These are phyloP conservation scores for Coniferiporia sulphurascens DNA, from an alignment of 1,284 basidiomycete genomes.

Conservation along the genomic window DNA sequence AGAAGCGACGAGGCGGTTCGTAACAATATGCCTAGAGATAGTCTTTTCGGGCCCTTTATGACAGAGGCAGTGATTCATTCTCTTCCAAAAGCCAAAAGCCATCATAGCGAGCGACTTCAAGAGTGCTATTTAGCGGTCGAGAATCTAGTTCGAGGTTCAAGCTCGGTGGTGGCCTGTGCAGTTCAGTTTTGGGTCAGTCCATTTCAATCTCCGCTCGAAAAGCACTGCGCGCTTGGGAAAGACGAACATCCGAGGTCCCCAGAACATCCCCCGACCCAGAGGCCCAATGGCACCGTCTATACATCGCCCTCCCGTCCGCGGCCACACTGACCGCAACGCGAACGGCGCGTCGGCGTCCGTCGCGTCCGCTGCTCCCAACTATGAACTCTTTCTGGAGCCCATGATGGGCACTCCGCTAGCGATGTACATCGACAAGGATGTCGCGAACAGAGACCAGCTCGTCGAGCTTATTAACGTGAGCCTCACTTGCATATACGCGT, in stretches of 20 bases:
- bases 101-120: too few species aligned
- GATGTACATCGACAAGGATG: constrained; percentile 75
- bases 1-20: too few species aligned
- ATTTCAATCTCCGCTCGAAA: constrained; percentile 4
- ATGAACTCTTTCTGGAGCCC: constrained; percentile 65
- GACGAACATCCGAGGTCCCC: constrained; percentile 27
- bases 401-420: constrained; percentile 70
- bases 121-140: too few species aligned
- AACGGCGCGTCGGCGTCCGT: constrained; percentile 4
- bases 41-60: too few species aligned
- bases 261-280: neutral
- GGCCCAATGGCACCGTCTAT: neutral
- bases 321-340: neutral
- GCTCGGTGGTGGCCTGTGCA: too few species aligned
- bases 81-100: too few species aligned
- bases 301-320: neutral
- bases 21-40: too few species aligned
- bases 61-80: too few species aligned
- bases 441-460: constrained; percentile 59
- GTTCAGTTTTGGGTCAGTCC: too few species aligned
- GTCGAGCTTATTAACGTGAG: constrained; percentile 57
- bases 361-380: constrained; percentile 21
- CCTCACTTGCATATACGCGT: constrained; percentile 4
- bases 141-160: too few species aligned
- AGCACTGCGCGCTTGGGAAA: neutral